Base-by-base conservation (phyloP, 257 asterid genomes). In the Forsythia suspensa region DNA sequence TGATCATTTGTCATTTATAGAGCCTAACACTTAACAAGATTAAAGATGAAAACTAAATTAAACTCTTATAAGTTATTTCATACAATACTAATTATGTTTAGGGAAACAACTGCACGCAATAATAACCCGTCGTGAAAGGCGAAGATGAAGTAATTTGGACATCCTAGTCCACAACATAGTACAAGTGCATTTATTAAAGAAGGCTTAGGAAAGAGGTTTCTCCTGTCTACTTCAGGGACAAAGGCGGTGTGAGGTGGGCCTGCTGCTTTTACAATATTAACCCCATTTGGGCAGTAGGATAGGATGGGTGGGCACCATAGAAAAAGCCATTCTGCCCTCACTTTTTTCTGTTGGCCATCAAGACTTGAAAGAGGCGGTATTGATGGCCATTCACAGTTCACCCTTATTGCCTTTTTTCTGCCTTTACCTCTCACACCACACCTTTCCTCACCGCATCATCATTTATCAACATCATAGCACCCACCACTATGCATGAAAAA, bases 401-500 rank as follows among this genome's bases (percentile, higher is more conserved):
- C 8, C 40, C 55, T 44, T 16, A 29, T 36, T 55, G 21, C 74
- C 15, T 59, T 61, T n/a, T 38, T 46, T 18, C 70, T 63, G 39
- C 70, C 39, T 63, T 63, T 63, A 8, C 18, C 18, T 7, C 70
- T 63, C 40, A 24, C 38, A 24, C 39, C 70, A 34, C 18, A 9
- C 16, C 70, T 63, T 52, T n/a, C 52, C 70, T 61, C 76, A 59
- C 59, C 12, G 21, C n/a, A 43, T 24, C 77, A 73, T 73, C 37
- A 63, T 78, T 42, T 24, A 66, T 73, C 8, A 42, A 68, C 80
- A 85, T 80, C 79, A 85, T 85, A 66, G 71, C 36, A 75, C 55
- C 79, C 88, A 82, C 67, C 40, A 24, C 34, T 29, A 29, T 29
- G 34, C 34, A 29, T 29, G 34, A 29, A 29, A n/a, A n/a, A 24